Base-by-base conservation (phyloP, 2,329 filamentous ascomycete species). In the Ophiocordyceps camponoti-floridani region DNA sequence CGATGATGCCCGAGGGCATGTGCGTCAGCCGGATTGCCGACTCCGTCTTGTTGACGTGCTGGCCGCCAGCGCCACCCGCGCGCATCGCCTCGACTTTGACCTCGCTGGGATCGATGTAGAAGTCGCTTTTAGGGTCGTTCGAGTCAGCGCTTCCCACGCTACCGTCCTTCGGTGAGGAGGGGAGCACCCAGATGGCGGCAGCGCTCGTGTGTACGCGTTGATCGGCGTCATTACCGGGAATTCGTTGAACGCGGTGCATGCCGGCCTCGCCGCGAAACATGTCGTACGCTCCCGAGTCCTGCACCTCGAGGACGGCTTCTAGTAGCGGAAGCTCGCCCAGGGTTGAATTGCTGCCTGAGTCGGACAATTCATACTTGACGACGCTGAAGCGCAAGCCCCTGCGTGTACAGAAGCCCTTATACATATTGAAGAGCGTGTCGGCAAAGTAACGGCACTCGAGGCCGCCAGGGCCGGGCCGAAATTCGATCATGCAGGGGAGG, bases 21-120 rank as follows among this genome's bases (percentile, higher is more conserved):
- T 98, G 91, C 2, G 88, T 96, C 54, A 98, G 70, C 10, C 91
- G 81, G 48, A 98, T 84, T 4, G 91, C 91, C 28, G 86, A 94
- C 65, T 98, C 91, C 0, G 91, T 98, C 61, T 89, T 95, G 66
- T 98, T 98, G 58, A 98, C 91, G 63, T 98, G 91, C 66, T 98
- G 91, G 1, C 91, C 91, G 30, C 91, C 91, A 0, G 91, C 89
- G 47, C 91, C 91, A 41, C 85, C 71, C 0, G 91, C 87, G 14
- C 88, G 75, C 88, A 96, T 94, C 48, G 87, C 85, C 58, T 98
- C 91, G 18, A 77, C 69, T 44, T 73, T 73, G 23, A 98, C 86
- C 47, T 98, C 89, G 48, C 78, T 72, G 6, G 84, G 77, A 56
- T 93, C 77, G 47, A 98, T 72, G 64, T 88, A 94, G 64, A 94